Conservation (phyloP, 2,329 filamentous ascomycete genomes). For the Orbilia oligospora region DNA sequence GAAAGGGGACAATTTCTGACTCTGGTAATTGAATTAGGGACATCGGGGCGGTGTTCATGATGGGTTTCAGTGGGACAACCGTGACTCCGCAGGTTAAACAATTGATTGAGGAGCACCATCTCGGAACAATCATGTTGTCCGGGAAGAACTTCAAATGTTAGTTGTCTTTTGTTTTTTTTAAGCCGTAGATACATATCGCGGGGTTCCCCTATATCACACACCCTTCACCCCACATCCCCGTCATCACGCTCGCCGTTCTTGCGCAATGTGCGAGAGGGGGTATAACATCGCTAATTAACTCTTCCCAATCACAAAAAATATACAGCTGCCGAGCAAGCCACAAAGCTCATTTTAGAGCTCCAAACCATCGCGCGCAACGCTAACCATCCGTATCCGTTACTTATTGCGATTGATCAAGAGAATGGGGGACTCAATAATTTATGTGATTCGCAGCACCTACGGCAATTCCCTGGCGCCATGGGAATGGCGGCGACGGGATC, state of each 20-base stretch:
- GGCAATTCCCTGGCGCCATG: slow-evolving; percentile 96
- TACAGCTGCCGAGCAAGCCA: slow-evolving; percentile 89
- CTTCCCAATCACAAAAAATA: slow-evolving; percentile 2
- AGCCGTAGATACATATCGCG: slow-evolving; percentile 18
- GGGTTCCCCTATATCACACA: slow-evolving; percentile 37
- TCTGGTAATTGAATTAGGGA: slow-evolving; percentile 37
- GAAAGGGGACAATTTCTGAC: not conserved
- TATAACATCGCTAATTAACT: slow-evolving; percentile 36
- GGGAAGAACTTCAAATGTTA: slow-evolving; percentile 88
- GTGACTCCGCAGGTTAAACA: slow-evolving; percentile 86
- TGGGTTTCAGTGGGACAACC: slow-evolving; percentile 84
- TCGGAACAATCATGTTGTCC: slow-evolving; percentile 88
- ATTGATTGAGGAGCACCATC: slow-evolving; percentile 85
- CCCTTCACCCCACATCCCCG: slow-evolving; percentile 15
- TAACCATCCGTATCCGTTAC: slow-evolving; percentile 87
- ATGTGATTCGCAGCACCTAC: slow-evolving; percentile 52
- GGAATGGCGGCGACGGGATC: slow-evolving; percentile 91
- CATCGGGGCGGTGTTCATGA: slow-evolving; percentile 61
- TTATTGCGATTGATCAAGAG: slow-evolving; percentile 95
- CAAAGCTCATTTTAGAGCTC: slow-evolving; percentile 87
- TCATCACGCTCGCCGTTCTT: slow-evolving; percentile 24
- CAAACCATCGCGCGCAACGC: slow-evolving; percentile 92
- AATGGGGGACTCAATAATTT: slow-evolving; percentile 75
- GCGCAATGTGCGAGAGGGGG: slow-evolving; percentile 30
- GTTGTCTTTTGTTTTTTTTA: slow-evolving; percentile 18